Evolutionary conservation across 2,329 filamentous ascomycete species (phyloP), one percentile per base, ranked within the genome.

Genomic region (Camptophora hylomeconis): DNA sequence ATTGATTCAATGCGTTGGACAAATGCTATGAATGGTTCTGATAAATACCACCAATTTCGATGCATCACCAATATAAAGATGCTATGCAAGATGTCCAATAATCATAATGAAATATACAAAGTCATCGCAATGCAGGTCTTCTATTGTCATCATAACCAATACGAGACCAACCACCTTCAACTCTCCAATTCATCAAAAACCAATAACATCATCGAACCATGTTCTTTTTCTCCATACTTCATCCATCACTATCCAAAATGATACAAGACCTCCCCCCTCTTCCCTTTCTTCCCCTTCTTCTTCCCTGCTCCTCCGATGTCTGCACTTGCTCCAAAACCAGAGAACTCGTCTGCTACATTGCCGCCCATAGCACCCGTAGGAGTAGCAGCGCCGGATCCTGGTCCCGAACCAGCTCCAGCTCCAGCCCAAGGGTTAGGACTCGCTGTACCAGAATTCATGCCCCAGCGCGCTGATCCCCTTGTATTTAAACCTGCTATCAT

Each of bases 391-490:
- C 36, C 2, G 36, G 35, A 9, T 45, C 38, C 17, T 39, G 39
- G 12, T 15, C 34, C 29, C 28, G 34, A 31, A 30, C 44, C 25
- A n/a, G 29, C 41, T 2, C 29, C 33, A 17, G 34, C 41, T 28
- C 32, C 37, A 11, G 35, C 46, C 60, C 60, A 63, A 6, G 57
- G 50, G 38, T 51, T 58, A 7, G 41, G 26, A 5, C 46, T 42
- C 9, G 45, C 40, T 12, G 46, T 46, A 12, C 52, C 51, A 5
- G 49, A 50, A 20, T 35, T 40, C 12, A 18, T 25, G 12, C 58
- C 51, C 55, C 59, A 60, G n/a, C 58, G 51, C 7, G 58, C 54
- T 5, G 54, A 58, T 2, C 58, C 60, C 4, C 58, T 56, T 2
- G 60, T 62, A 20, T 44, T 42, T 26, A 60, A 53, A 5, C 60